Evolutionary conservation across 1,284 basidiomycete species (phyloP), one percentile per base, ranked within the genome.

Genomic region (Pseudozyma pruni): DNA sequence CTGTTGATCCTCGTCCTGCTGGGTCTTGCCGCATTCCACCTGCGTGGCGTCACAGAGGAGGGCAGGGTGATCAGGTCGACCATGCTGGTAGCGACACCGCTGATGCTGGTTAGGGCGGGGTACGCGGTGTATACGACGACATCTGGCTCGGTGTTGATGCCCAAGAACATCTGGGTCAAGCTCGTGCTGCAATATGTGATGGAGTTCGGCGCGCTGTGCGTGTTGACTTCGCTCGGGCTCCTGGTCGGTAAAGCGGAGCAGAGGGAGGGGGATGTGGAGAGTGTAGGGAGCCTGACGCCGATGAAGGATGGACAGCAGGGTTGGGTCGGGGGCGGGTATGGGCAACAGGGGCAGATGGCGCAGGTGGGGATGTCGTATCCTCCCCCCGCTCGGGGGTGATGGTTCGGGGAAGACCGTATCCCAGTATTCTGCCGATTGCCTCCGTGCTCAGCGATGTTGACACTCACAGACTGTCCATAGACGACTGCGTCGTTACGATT

Each of bases 101-200:
- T 70, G 9, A 47, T 70, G 38, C n/a, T 56, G 5, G 29, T 64
- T 16, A 37, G 60, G 2, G 38, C 53, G 20, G 53, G 10, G 1
- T 71, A 43, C 27, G 32, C 56, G 2, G 49, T 33, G 2, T 66
- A 71, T 51, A 22, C 52, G 4, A 43, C 20, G 1, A 45, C 47
- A 9, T 23, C 17, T 1, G 57, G 52, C 11, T 29, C 32, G 8
- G 5, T 53, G 2, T 11, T 67, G 4, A 8, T 43, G 19, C 44
- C 57, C 1, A 56, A 47, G 25, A 60, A 45, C 16, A 39, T 56
- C 16, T 60, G 57, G 63, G 27, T 40, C 20, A 67, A 56, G 16
- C 19, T 67, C 22, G 43, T 56, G 10, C 33, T 60, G 5, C 63
- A 67, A 49, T 67, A 52, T 27, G 4, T 67, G 0, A 11, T 22